Base-by-base conservation (phyloP, 2,329 filamentous ascomycete species). In the Pseudophaeomoniella oleicola region DNA sequence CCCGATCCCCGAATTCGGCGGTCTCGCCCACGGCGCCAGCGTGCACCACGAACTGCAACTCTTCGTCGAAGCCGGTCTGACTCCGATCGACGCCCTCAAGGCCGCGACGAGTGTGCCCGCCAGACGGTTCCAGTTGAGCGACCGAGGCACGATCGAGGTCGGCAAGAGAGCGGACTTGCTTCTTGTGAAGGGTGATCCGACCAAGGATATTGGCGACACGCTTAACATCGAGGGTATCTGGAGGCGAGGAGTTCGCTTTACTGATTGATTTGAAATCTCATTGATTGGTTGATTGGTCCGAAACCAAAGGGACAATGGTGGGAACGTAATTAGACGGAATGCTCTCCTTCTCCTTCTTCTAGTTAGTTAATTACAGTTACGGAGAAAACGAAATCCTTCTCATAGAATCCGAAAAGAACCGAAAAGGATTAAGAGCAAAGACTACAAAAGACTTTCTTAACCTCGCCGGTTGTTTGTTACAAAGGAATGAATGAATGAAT, bases 41-140 rank as follows among this genome's bases (percentile, higher is more conserved):
- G 34, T 56, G 31, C 52, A 54, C 43, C 37, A 49, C 35, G 47
- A 54, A 39, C 34, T 54, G 37, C 43, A 47, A 22, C 30, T 51
- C 32, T 46, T 52, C 18, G 49, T 53, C 6, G 42, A 49, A 11
- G 46, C 44, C 22, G 53, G 52, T 5, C 39, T 55, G 27, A 47
- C 40, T 13, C 34, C 38, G 11, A 32, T 40, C 2, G 52, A 55
- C 34, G 53, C 45, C 2, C 39, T 55, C 30, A 39, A 37, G 9
- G 44, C 48, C 9, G 52, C 50, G 6, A 56, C 53, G 2, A 39
- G 19, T 17, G 32, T 47, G 10, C 39, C 48, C 2, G 52, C 52
- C 2, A 43, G 36, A 33, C 36, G 41, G 30, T 52, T 51, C 37
- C 43, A 46, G 2, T 51, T 52, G 30, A 13, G 34, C 18, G 52